Evolutionary conservation across 2,329 filamentous ascomycete species (phyloP), one percentile per base, ranked within the genome.

Genomic region (Botrytis aclada): DNA sequence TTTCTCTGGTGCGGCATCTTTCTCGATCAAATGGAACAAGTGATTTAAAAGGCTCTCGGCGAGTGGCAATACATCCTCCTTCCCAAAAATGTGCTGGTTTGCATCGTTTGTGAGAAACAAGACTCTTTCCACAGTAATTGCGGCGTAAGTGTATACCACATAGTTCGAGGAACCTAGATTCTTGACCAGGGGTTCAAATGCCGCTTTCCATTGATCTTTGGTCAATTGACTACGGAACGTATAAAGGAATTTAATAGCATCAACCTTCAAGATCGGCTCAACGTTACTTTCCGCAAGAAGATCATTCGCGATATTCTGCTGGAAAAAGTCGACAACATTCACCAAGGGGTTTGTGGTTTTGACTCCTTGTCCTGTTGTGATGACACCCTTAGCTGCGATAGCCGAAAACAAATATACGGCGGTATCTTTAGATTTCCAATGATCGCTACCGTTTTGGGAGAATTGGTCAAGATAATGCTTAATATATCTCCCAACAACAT

Each of bases 391-490:
- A 58, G 95, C 94, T 25, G 96, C 96, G 78, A 98, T 94, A 7
- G 96, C 94, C 54, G 96, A 90, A 85, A 97, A 99, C 25, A 99
- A 89, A 80, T 98, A 98, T 73, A 98, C 92, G n/a, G 96, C 96
- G 0, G 95, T 98, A 80, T 99, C 96, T 84, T 99, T 99, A 66
- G 94, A 91, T 83, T 97, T 97, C 96, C 96, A 99, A 81, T 97
- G 94, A 29, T 87, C 84, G 22, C 84, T 82, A 60, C 86, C 85
- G 75, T 90, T 86, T 82, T 92, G 92, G 72, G 90, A 88, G 79
- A 94, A 94, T 71, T 92, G 87, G 51, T 85, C 83, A 41, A 99
- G 87, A 81, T 97, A 97, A 82, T 95, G 92, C 75, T 92, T 88
- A 79, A 97, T 93, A 84, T 98, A 98, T 77, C 89, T 90, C 75